Evolutionary conservation across 2,329 filamentous ascomycete species (phyloP), one percentile per base, ranked within the genome.

Genomic region (Talaromyces amestolkiae): DNA sequence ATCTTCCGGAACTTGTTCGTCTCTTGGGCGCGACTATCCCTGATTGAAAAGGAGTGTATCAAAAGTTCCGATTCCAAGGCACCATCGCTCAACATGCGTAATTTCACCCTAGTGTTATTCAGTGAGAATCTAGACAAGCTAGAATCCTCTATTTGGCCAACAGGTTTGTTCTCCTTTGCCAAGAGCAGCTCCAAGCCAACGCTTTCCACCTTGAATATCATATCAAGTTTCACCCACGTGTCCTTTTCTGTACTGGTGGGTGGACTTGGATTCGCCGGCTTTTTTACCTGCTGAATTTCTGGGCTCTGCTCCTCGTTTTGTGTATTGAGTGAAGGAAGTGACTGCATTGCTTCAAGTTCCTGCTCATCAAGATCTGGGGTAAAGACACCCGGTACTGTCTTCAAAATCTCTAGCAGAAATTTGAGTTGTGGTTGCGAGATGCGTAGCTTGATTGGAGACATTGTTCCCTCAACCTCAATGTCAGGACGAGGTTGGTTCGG

Each of bases 1-100:
- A 99, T 97, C 76, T 94, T 96, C 60, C 93, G 88, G 84, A 96
- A 99, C 75, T 96, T 97, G 81, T 97, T 99, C 5, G 90, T 91
- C 71, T 96, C 93, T 63, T 87, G 86, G 4, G 88, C 89, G n/a
- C 96, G 89, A 68, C 91, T 97, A 76, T 99, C 95, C 64, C 91
- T 87, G 69, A 98, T 97, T 0, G 93, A 97, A 76, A 99, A 97
- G 0, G 94, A 95, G 66, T 95, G 90, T 17, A 99, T 93, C 41
- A 97, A 84, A 7, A 99, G 86, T 75, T 99, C 96, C 2, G 93
- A 93, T 76, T 99, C 95, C 47, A 99, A 79, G 0, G 93, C 93
- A 7, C 90, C 89, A 76, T 99, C 94, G 22, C 91, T 96, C 71
- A 97, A 86, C 89, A 98, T 95, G 31, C 93, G 88, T 9, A 96